These are phyloP conservation scores for Wickerhamiella nectarea DNA, from an alignment of 805 yeast species.

Conservation along the genomic window DNA sequence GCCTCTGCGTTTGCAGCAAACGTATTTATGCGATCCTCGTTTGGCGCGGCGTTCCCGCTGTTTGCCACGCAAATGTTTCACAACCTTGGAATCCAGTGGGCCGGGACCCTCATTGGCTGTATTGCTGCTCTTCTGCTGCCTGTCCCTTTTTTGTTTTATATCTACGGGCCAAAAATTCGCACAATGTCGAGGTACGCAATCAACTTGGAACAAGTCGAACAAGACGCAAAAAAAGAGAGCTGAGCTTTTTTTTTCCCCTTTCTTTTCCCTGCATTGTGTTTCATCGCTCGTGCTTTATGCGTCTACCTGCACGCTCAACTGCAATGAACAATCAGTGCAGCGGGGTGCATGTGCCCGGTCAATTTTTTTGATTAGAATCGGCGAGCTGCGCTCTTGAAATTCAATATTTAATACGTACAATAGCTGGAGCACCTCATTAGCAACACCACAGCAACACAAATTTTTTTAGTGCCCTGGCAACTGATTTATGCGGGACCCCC, in stretches of 20 bases:
- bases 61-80: constrained; percentile 41
- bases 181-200: constrained; percentile 16
- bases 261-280: too few relatives aligned
- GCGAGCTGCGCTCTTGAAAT: too few relatives aligned
- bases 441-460: neutral
- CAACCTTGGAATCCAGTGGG: constrained; percentile 41
- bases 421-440: neutral
- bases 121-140: constrained; percentile 38
- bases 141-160: constrained; percentile 41
- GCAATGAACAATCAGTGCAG: too few relatives aligned
- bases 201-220: constrained; percentile 8
- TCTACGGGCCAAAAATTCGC: constrained; percentile 30
- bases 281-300: too few relatives aligned
- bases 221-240: neutral
- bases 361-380: too few relatives aligned
- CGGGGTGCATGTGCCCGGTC: neutral
- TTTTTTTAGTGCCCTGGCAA: neutral
- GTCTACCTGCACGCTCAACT: too few relatives aligned
- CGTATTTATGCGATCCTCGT: constrained; percentile 42
- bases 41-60: constrained; percentile 51
- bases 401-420: too few relatives aligned
- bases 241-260: too few relatives aligned
- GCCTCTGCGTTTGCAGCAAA: constrained; percentile 57
- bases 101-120: constrained; percentile 40
- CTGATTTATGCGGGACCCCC: neutral